phyloP scores from a whole-genome alignment of 2,329 filamentous ascomycete genomes.

The Paracoccidioides lutzii region DNA sequence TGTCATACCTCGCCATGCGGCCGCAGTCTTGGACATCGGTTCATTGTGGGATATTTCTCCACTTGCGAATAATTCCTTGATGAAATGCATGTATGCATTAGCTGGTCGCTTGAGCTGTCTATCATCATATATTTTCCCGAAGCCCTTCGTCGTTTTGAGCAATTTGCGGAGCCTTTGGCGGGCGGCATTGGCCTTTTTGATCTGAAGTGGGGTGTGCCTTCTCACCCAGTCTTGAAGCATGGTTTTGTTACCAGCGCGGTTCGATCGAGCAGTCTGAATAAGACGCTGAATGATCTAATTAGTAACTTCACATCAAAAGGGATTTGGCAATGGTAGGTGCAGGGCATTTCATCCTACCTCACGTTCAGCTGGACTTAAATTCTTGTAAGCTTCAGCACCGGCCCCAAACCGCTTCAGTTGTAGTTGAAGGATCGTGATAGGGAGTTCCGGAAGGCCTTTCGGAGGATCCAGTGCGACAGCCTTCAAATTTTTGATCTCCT shows the following conservation, averaged over 20 bases:
- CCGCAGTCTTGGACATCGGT: constrained; percentile 5
- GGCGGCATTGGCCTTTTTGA: constrained; percentile 47
- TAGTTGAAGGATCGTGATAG: constrained; percentile 15
- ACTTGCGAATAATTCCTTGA: constrained; percentile 30
- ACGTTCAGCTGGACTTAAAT: constrained; percentile 20
- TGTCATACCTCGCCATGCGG: constrained; percentile 24
- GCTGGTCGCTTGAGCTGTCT: constrained; percentile 36
- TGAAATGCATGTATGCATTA: constrained; percentile 34
- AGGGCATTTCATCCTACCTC: constrained; percentile 21
- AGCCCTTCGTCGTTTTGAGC: constrained; percentile 11
- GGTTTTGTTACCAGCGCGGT: constrained; percentile 31
- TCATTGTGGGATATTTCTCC: constrained; percentile 41
- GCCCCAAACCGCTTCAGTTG: constrained; percentile 10
- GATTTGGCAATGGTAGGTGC: not conserved
- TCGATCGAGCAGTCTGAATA: constrained; percentile 38
- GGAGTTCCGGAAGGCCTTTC: constrained; percentile 20
- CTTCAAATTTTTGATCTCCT: constrained; percentile 24
- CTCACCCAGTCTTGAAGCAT: constrained; percentile 43
- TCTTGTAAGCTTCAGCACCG: constrained; percentile 20
- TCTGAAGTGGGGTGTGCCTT: constrained; percentile 42
- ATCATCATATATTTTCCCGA: constrained; percentile 38
- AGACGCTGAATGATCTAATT: constrained; percentile 34
- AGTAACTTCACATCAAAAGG: not conserved
- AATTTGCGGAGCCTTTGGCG: constrained; percentile 28
- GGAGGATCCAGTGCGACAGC: constrained; percentile 22